Evolutionary conservation across 2,329 filamentous ascomycete species (phyloP).

Genomic region (Aspergillus novoparasiticus): DNA sequence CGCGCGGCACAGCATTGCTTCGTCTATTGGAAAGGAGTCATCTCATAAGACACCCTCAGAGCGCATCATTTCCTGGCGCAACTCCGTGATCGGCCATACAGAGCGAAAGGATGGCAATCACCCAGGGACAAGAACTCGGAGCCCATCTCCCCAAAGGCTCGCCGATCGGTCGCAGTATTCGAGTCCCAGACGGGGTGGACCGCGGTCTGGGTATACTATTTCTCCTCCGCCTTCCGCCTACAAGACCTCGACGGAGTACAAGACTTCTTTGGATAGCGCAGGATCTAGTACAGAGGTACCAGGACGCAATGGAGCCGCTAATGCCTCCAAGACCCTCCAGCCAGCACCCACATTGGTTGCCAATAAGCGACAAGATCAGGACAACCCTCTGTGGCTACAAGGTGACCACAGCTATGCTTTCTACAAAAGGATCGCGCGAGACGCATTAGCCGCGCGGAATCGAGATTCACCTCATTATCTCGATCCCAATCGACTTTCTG

Average conservation of each 20-base stretch:
- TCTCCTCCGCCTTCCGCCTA: slow-evolving; percentile 32
- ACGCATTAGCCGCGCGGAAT: slow-evolving; percentile 37
- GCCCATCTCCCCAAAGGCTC: slow-evolving; percentile 53
- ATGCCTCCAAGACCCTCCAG: slow-evolving; percentile 11
- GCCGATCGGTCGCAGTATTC: slow-evolving; percentile 27
- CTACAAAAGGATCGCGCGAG: slow-evolving; percentile 52
- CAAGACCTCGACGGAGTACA: slow-evolving; percentile 21
- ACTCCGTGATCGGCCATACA: slow-evolving; percentile 60
- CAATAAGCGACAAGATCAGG: slow-evolving; percentile 28
- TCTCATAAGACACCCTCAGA: slow-evolving; percentile 62
- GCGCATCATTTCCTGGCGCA: slow-evolving; percentile 85
- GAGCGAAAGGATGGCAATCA: slow-evolving; percentile 47
- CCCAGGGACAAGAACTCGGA: slow-evolving; percentile 41
- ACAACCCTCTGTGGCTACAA: slow-evolving; percentile 52
- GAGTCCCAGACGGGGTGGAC: slow-evolving; percentile 26
- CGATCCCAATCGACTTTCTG: slow-evolving; percentile 23
- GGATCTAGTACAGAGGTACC: slow-evolving; percentile 20
- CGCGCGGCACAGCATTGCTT: slow-evolving; percentile 53
- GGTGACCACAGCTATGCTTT: slow-evolving; percentile 57
- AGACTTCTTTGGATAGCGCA: slow-evolving; percentile 25
- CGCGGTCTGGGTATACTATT: slow-evolving; percentile 27
- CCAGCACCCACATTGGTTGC: slow-evolving; percentile 28
- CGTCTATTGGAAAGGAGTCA: slow-evolving; percentile 49
- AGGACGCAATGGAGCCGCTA: slow-evolving; percentile 13
- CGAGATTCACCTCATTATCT: slow-evolving; percentile 24